These are phyloP conservation scores for Neurospora crassa DNA, from an alignment of 2,329 filamentous ascomycete species.

Conservation along the genomic window DNA sequence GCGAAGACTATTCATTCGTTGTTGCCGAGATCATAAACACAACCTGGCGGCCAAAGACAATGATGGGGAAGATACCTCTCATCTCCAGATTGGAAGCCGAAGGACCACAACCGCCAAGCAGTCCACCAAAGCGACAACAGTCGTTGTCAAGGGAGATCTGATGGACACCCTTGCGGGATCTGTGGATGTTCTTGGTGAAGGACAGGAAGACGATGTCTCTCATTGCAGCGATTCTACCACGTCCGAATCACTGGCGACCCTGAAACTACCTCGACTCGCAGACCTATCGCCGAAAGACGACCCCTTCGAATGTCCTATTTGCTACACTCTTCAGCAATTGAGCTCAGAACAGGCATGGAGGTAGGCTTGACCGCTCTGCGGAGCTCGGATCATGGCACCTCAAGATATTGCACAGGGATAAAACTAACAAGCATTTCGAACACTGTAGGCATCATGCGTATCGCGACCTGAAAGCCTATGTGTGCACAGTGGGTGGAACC, in stretches of 20 bases:
- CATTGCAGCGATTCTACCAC: conserved; percentile 6
- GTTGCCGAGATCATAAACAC: conserved; percentile 19
- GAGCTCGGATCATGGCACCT: background rate
- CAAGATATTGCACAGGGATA: background rate
- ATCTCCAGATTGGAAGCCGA: background rate
- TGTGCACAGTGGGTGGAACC: conserved; percentile 22
- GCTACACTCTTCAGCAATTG: conserved; percentile 11
- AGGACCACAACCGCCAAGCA: background rate
- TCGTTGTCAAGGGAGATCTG: background rate
- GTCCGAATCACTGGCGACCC: background rate
- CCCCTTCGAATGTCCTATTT: conserved; percentile 17
- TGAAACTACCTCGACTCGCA: conserved; percentile 6
- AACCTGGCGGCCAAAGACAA: conserved; percentile 1
- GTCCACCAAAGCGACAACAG: conserved; percentile 10
- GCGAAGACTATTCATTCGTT: conserved; percentile 22
- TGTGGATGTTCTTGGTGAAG: conserved; percentile 3
- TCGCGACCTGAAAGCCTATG: conserved; percentile 24
- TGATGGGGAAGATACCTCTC: background rate
- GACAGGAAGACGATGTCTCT: background rate
- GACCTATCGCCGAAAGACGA: conserved; percentile 5
- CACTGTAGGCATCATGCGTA: conserved; percentile 22
- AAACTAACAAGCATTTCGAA: background rate
- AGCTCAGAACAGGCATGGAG: conserved; percentile 15
- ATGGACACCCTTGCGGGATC: conserved; percentile 10
- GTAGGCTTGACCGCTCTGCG: conserved; percentile 6